These are phyloP conservation scores for sorghum (Sorghum bicolor) DNA, from an alignment of 176 grass and related monocot genomes.

Conservation along the genomic window Sorghum_bicolor_NCBIv3 NC_012873.2:68097001-68097500, in stretches of 20 bases:
- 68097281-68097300: too few species aligned
- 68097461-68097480: conserved; percentile 1
- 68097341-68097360: neutral
- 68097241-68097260: neutral
- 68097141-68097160: neutral
- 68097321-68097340: too few species aligned
- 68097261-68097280: too few species aligned
- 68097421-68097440: neutral
- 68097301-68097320: too few species aligned
- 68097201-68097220: neutral
- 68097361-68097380: neutral
- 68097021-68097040: neutral
- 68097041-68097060: neutral
- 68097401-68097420: conserved; percentile 2
- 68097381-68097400: too few species aligned
- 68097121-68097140: neutral
- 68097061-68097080: neutral
- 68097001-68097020: too few species aligned
- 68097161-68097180: neutral
- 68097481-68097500: neutral
- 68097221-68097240: neutral
- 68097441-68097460: conserved; percentile 3
- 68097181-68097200: neutral
- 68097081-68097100: neutral
- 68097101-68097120: conserved; percentile 8